Evolutionary conservation across 2,329 filamentous ascomycete species (phyloP), one percentile per base, ranked within the genome.

Genomic region (Aureobasidium sp.): DNA sequence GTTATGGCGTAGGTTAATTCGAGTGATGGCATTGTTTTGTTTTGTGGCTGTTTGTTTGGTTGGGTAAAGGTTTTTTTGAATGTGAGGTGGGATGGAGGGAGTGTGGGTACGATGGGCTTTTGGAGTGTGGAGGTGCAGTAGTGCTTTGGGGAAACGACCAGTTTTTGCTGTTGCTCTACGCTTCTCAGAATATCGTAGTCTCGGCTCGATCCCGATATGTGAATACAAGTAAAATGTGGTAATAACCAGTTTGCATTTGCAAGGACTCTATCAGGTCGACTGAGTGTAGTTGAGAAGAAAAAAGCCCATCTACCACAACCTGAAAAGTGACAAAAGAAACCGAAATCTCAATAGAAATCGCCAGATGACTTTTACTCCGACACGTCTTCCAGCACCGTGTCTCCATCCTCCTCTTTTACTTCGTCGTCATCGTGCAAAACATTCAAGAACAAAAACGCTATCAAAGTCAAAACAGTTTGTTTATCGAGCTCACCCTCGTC

Each of bases 401-500:
- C 37, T 44, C n/a, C 53, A 1, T 36, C 53, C 17, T 37, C 29
- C 12, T 7, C 41, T n/a, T 36, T n/a, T 15, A 9, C 22, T 37
- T n/a, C 51, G 12, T 39, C 51, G 17, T 25, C 39, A 57, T 45
- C n/a, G 29, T 36, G 47, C 29, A 34, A 34, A 36, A 34, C 2
- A 57, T 12, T 2, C 7, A 31, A 44, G 42, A 36, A 57, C 34
- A 57, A 57, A 57, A 44, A 44, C 53, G 39, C 53, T 57, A 57
- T 44, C 53, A 57, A 25, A 36, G 3, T 15, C 6, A 45, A 57
- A 44, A 34, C 39, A 45, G 34, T 45, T 44, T 15, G 41, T 57
- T 57, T 57, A 41, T 57, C 53, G 53, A 57, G 53, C 53, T 57
- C 53, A 45, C 53, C 53, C 53, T 57, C 53, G 41, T 57, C 53